phyloP scores from a whole-genome alignment of 2,329 filamentous ascomycete species.

The Davidsoniella neocaledoniae region DNA sequence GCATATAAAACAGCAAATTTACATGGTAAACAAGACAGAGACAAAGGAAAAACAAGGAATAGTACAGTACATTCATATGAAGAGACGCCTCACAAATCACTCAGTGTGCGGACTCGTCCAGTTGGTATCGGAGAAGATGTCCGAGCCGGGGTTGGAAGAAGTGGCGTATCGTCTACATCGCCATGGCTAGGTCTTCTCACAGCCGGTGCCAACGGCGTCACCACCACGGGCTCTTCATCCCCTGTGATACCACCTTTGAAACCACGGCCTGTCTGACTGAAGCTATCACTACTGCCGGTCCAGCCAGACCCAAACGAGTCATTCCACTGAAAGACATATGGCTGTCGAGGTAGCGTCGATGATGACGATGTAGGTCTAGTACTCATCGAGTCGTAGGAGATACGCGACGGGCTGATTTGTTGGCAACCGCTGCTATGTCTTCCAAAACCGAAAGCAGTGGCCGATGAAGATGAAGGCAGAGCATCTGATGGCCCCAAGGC shows the following conservation, averaged over 20 bases:
- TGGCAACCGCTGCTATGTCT: too few relatives aligned
- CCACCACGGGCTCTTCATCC: conserved; percentile 1
- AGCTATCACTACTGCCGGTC: neutral
- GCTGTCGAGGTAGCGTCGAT: neutral
- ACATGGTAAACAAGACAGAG: neutral
- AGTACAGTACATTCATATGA: neutral
- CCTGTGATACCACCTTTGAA: neutral
- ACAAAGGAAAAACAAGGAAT: neutral
- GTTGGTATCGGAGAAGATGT: too few relatives aligned
- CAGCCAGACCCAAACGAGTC: neutral
- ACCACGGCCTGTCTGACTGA: neutral
- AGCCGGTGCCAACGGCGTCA: conserved; percentile 2
- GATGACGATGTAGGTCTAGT: neutral
- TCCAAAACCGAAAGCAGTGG: too few relatives aligned
- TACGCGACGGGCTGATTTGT: neutral
- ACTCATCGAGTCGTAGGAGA: neutral
- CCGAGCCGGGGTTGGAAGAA: neutral
- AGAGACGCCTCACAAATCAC: neutral
- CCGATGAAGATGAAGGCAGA: too few relatives aligned
- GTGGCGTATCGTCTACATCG: neutral
- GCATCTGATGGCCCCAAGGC: too few relatives aligned
- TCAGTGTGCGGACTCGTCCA: too few relatives aligned
- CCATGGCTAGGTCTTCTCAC: conserved; percentile 1
- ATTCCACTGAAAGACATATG: neutral
- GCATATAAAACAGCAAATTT: neutral